Evolutionary conservation across 1,284 basidiomycete species (phyloP).

Genomic region (Fomitopsis schrenkii): DNA sequence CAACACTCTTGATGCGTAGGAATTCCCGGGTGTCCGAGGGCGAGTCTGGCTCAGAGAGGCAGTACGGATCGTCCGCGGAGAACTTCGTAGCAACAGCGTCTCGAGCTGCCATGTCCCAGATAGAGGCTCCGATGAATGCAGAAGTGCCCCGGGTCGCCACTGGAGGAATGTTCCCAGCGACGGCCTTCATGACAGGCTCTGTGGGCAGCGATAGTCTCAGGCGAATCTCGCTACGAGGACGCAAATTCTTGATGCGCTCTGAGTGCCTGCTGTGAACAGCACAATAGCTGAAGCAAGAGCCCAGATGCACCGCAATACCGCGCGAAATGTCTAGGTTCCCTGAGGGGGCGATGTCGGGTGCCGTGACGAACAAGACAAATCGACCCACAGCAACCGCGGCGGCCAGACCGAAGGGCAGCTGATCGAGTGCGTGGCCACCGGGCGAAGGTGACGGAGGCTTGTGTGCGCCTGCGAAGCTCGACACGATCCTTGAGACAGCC

Average conservation of each 20-base stretch:
- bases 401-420: slow-evolving; percentile 53
- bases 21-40: slow-evolving; percentile 40
- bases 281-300: slow-evolving; percentile 58
- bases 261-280: slow-evolving; percentile 48
- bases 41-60: slow-evolving; percentile 45
- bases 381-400: slow-evolving; percentile 57
- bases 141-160: slow-evolving; percentile 26
- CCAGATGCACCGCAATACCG: slow-evolving; percentile 65
- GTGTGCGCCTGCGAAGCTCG: slow-evolving; percentile 23
- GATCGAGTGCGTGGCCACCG: slow-evolving; percentile 31
- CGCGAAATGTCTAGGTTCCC: slow-evolving; percentile 65
- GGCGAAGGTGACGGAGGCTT: slow-evolving; percentile 8
- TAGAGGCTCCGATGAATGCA: slow-evolving; percentile 35
- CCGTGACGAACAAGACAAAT: slow-evolving; percentile 68
- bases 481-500: slow-evolving; percentile 42
- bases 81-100: slow-evolving; percentile 61
- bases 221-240: slow-evolving; percentile 41
- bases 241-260: slow-evolving; percentile 35
- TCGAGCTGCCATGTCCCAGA: slow-evolving; percentile 48
- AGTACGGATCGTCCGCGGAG: slow-evolving; percentile 58
- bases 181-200: slow-evolving; percentile 52
- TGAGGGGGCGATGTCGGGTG: slow-evolving; percentile 72
- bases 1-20: slow-evolving; percentile 38
- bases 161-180: slow-evolving; percentile 36
- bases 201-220: slow-evolving; percentile 51